Base-by-base conservation (phyloP, 345 rosid species). In the Litchi chinensis region DNA sequence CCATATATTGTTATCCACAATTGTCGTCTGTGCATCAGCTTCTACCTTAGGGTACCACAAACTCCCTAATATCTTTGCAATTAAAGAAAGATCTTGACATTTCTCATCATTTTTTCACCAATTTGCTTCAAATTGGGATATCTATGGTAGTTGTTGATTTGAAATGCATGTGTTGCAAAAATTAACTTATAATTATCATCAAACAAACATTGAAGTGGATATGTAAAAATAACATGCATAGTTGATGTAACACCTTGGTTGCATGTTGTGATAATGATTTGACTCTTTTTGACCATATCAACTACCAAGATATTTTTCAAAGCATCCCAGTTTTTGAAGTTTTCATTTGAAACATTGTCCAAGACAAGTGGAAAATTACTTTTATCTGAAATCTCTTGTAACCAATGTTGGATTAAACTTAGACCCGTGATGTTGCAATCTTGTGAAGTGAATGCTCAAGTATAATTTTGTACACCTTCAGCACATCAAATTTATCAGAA, bases 251-350 rank as follows among this genome's bases (percentile, higher is more conserved):
- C 37, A 32, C 81, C 75, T 62, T 67, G 79, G 68, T 68, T 79
- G 26, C 86, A 60, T 70, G 88, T 87, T 26, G 86, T 85, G 56
- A 83, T 83, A 75, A 87, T 68, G 63, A 87, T 83, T n/a, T 79
- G 77, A 74, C 88, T 85, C 66, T 81, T 82, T 16, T 7, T n/a
- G 21, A 46, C 3, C 13, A 75, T 72, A 10, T 82, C 86, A 64
- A 68, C 73, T 48, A 60, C 37, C 22, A 77, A 32, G 37, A 32
- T 82, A 16, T 60, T 85, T 22, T 75, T 71, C 65, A 85, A 73
- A 50, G 74, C 76, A 76, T 83, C 82, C 77, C 82, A 83, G 28
- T 81, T 76, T 1, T 22, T 26, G 60, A 41, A 70, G 18, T 71
- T 76, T 75, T 83, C 81, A 57, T 81, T 81, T 82, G 86, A 87